These are phyloP conservation scores for Curvularia lunata DNA, from an alignment of 2,329 filamentous ascomycete genomes.

Conservation along the genomic window DNA sequence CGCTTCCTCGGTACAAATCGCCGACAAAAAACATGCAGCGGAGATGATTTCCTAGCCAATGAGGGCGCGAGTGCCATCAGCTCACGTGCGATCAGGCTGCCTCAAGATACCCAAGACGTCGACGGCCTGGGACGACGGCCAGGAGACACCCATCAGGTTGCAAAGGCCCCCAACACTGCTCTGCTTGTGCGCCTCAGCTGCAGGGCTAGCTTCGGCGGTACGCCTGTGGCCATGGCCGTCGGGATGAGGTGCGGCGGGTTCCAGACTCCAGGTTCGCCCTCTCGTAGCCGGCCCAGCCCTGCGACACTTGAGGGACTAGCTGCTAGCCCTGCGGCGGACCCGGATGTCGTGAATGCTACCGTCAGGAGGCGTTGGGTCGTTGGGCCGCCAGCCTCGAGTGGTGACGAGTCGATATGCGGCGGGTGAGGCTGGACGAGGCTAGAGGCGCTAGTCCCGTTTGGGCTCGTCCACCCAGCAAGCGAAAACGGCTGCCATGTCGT, in stretches of 20 bases:
- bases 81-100: slow-evolving; percentile 16
- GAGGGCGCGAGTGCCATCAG: slow-evolving; percentile 4
- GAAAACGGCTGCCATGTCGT: neutral
- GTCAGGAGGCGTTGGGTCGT: neutral
- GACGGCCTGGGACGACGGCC: neutral
- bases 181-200: slow-evolving; percentile 1
- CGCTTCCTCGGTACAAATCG: slow-evolving; percentile 14
- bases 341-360: neutral
- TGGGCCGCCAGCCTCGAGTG: neutral
- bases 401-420: neutral
- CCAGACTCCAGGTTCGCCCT: slow-evolving; percentile 1
- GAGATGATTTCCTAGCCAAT: slow-evolving; percentile 18
- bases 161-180: neutral
- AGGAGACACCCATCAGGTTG: neutral
- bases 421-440: neutral
- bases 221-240: slow-evolving; percentile 8
- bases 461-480: neutral
- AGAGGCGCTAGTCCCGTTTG: neutral
- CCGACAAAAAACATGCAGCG: slow-evolving; percentile 17
- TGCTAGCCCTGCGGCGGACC: neutral
- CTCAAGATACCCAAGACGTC: neutral
- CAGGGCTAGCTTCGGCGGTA: slow-evolving; percentile 13
- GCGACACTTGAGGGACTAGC: neutral
- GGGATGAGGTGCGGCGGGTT: slow-evolving; percentile 5
- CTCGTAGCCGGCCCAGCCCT: neutral